phyloP scores from a whole-genome alignment of 2,329 filamentous ascomycete genomes.

The Fusarium nurragi region DNA sequence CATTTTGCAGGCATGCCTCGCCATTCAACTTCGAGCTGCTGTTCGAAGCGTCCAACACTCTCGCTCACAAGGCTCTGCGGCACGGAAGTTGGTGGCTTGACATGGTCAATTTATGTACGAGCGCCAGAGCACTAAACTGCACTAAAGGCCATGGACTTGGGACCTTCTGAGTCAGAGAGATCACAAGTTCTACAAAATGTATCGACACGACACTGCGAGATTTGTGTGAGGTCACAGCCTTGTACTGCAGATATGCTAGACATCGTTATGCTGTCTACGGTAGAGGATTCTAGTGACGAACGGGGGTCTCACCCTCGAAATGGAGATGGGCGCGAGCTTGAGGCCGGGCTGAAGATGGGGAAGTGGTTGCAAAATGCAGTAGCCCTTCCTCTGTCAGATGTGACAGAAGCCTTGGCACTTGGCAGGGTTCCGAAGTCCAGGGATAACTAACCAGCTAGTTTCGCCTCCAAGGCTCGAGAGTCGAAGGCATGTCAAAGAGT shows the following conservation, averaged over 20 bases:
- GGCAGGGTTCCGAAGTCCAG: neutral
- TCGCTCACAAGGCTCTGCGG: neutral
- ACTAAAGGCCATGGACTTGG: slow-evolving; percentile 24
- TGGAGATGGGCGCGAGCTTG: slow-evolving; percentile 32
- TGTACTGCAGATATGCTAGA: neutral
- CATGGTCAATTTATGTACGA: neutral
- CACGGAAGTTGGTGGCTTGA: slow-evolving; percentile 18
- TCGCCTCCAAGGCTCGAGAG: no score
- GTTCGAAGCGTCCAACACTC: neutral
- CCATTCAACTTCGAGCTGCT: neutral
- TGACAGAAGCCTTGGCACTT: slow-evolving; percentile 11
- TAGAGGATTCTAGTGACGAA: slow-evolving; percentile 10
- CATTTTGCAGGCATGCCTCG: neutral
- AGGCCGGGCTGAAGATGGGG: slow-evolving; percentile 15
- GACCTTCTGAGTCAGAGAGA: slow-evolving; percentile 33
- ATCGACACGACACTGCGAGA: slow-evolving; percentile 15
- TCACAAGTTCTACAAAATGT: slow-evolving; percentile 24
- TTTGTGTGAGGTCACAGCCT: slow-evolving; percentile 2
- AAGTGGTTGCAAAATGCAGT: slow-evolving; percentile 27
- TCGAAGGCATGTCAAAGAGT: neutral
- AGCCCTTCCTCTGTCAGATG: slow-evolving; percentile 5
- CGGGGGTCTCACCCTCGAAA: slow-evolving; percentile 6
- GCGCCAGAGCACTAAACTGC: slow-evolving; percentile 4
- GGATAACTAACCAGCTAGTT: neutral
- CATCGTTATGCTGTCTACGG: neutral